phyloP scores from a whole-genome alignment of 2,329 filamentous ascomycete species.

The Fusarium hostae region DNA sequence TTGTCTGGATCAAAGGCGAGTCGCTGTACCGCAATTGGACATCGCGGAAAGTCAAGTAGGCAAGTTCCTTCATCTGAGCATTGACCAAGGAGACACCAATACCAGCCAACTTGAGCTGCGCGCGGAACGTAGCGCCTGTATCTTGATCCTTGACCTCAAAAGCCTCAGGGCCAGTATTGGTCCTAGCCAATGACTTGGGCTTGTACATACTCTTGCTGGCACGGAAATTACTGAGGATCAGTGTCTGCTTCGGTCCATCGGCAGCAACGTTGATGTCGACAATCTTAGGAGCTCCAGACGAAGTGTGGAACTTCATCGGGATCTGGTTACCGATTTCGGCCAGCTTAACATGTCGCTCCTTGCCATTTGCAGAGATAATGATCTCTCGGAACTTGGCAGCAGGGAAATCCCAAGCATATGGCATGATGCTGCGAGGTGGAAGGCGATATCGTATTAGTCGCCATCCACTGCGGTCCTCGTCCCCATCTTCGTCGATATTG shows the following conservation, averaged over 20 bases:
- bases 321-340: slow-evolving; percentile 97
- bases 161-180: slow-evolving; percentile 61
- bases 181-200: slow-evolving; percentile 62
- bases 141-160: slow-evolving; percentile 97
- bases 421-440: slow-evolving; percentile 96
- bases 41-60: slow-evolving; percentile 92
- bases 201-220: slow-evolving; percentile 91
- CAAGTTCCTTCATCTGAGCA: slow-evolving; percentile 87
- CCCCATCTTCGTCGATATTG: slow-evolving; percentile 89
- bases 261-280: slow-evolving; percentile 97
- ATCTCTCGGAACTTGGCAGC: slow-evolving; percentile 97
- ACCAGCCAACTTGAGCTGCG: slow-evolving; percentile 87
- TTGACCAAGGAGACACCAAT: slow-evolving; percentile 96
- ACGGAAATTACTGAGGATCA: slow-evolving; percentile 94
- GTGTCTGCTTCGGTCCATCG: slow-evolving; percentile 92
- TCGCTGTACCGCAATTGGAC: slow-evolving; percentile 92
- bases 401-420: slow-evolving; percentile 99
- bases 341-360: slow-evolving; percentile 89
- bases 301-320: slow-evolving; percentile 86
- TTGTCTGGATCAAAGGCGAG: slow-evolving; percentile 91
- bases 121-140: slow-evolving; percentile 87
- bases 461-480: slow-evolving; percentile 87
- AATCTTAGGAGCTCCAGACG: slow-evolving; percentile 79
- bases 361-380: slow-evolving; percentile 66
- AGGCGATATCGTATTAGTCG: slow-evolving; percentile 91